Evolutionary conservation across 2,329 filamentous ascomycete species (phyloP).

Genomic region (Talaromyces sp.): DNA sequence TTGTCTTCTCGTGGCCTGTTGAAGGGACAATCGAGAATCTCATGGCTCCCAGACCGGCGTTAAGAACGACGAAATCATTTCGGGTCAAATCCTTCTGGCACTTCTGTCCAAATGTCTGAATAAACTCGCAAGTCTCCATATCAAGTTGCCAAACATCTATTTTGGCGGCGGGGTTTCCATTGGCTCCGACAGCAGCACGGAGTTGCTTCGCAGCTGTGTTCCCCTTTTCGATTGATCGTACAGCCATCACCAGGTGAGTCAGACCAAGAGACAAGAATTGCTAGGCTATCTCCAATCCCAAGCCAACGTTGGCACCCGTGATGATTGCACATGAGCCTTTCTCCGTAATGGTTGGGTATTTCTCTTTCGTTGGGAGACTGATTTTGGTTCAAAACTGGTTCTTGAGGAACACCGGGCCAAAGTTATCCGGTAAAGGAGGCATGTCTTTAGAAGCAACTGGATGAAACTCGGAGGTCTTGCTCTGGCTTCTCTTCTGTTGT

Average conservation of each 20-base stretch:
- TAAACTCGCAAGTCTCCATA: background rate
- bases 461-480: background rate
- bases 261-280: background rate
- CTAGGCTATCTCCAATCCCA: background rate
- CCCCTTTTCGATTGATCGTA: background rate
- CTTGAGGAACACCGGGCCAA: background rate
- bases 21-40: background rate
- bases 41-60: background rate
- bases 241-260: background rate
- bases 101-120: background rate
- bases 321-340: background rate
- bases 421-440: background rate
- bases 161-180: background rate
- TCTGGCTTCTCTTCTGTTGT: background rate
- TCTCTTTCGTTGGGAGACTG: background rate
- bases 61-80: background rate
- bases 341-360: background rate
- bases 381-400: background rate
- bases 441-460: background rate
- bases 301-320: background rate
- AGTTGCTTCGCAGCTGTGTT: background rate
- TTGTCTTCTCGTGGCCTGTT: background rate
- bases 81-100: background rate
- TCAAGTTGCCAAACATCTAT: background rate
- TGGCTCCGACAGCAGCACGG: background rate